Conservation (phyloP, 2,329 filamentous ascomycete genomes). For the Aspergillus sp. region DNA sequence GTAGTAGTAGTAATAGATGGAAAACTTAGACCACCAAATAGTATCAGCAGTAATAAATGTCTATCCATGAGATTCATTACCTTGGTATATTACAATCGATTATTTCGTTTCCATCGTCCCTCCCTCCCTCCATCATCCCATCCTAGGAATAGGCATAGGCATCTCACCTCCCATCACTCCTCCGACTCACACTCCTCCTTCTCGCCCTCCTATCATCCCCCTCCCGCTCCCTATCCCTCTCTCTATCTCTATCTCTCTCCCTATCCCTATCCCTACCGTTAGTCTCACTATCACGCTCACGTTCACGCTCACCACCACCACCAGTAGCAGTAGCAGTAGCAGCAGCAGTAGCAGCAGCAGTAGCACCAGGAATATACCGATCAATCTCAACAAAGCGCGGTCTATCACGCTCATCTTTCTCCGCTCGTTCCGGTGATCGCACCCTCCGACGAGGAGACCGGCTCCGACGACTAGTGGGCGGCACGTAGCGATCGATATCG, state of each 20-base stretch:
- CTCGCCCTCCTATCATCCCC: slow-evolving; percentile 24
- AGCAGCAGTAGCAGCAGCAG: slow-evolving; percentile 30
- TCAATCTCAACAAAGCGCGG: slow-evolving; percentile 43
- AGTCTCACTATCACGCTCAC: slow-evolving; percentile 18
- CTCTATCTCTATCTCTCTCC: slow-evolving; percentile 17
- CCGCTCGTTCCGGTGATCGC: slow-evolving; percentile 39
- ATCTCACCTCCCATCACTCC: too few species aligned
- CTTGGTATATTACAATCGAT: too few species aligned
- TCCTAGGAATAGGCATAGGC: too few species aligned
- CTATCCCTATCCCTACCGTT: slow-evolving; percentile 15
- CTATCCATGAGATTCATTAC: too few species aligned
- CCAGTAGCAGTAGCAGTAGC: slow-evolving; percentile 20
- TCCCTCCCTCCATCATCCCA: too few species aligned
- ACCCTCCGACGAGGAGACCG: slow-evolving; percentile 43
- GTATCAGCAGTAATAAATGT: too few species aligned
- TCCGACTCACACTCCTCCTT: slow-evolving; percentile 20
- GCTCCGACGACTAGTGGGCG: slow-evolving; percentile 43
- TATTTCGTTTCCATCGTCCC: too few species aligned
- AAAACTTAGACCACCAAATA: too few species aligned
- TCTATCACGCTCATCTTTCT: slow-evolving; percentile 29
- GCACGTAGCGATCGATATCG: slow-evolving; percentile 49
- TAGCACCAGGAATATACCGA: slow-evolving; percentile 46
- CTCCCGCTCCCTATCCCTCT: slow-evolving; percentile 24
- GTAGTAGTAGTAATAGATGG: too few species aligned
- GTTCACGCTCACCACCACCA: slow-evolving; percentile 25